Base-by-base conservation (phyloP, 2,329 filamentous ascomycete genomes). In the Zasmidium cellare region DNA sequence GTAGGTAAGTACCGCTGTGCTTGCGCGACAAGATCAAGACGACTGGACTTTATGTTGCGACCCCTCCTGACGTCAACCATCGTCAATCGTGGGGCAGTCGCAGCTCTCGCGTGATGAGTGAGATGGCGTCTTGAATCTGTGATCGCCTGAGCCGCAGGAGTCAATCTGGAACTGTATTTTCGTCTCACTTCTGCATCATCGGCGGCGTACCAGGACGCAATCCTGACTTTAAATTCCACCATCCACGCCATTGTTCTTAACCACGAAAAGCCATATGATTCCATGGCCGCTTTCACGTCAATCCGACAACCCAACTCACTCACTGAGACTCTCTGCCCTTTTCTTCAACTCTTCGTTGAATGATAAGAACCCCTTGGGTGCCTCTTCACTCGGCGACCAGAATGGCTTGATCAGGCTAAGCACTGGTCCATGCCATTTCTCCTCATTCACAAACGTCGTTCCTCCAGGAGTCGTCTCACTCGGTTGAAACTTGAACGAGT, bases 281-380 rank as follows among this genome's bases (percentile, higher is more conserved):
- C n/a, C n/a, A n/a, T n/a, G n/a, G n/a, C n/a, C n/a, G n/a, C n/a
- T n/a, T n/a, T n/a, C n/a, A n/a, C n/a, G n/a, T n/a, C n/a, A n/a
- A n/a, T n/a, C n/a, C n/a, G n/a, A n/a, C n/a, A n/a, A n/a, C n/a
- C n/a, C n/a, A n/a, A n/a, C n/a, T 25, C 51, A 24, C 44, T 25
- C 16, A n/a, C 16, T 20, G 16, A 25, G 25, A 46, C 52, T 51
- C 59, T 65, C 63, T 9, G 53, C 55, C 51, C 57, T 59, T 41
- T 9, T 38, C 59, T 64, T 65, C 51, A 65, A 55, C 51, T 64
- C 59, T 45, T 51, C 44, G 48, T 62, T 62, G 19, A 65, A 58
- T 51, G 49, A 52, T 54, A 58, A 59, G 54, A 63, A 65, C 18
- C 56, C 54, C 38, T 16, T 46, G 46, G 56, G 51, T 14, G 53